These are phyloP conservation scores for Solanum piurae DNA, from an alignment of 257 asterid genomes.

Conservation along the genomic window DNA sequence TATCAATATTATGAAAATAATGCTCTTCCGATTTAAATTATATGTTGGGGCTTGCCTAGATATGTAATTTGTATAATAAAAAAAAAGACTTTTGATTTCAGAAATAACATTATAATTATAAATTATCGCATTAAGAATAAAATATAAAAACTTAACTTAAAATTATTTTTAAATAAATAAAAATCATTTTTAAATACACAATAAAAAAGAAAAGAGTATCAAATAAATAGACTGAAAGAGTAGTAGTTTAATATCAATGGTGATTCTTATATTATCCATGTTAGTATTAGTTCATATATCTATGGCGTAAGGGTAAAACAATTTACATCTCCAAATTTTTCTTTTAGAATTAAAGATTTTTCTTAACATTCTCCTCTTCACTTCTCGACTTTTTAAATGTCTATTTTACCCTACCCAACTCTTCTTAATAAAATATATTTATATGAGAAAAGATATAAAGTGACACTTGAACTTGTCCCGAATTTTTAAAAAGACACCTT, in stretches of 20 bases:
- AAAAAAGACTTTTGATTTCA: too few relatives aligned
- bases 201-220: neutral
- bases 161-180: too few relatives aligned
- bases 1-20: neutral
- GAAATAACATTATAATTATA: too few relatives aligned
- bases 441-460: too few relatives aligned
- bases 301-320: neutral
- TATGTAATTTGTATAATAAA: too few relatives aligned
- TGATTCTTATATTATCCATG: neutral
- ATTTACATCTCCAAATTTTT: neutral
- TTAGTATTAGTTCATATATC: neutral
- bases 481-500: too few relatives aligned
- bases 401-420: neutral
- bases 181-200: too few relatives aligned
- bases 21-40: too few relatives aligned
- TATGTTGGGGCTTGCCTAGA: neutral
- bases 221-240: neutral
- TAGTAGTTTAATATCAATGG: neutral
- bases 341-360: neutral
- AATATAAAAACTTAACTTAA: too few relatives aligned
- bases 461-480: too few relatives aligned
- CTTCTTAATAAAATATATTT: neutral
- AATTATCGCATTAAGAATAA: neutral
- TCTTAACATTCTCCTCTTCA: neutral
- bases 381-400: neutral